phyloP scores from a whole-genome alignment of 164 flowering plant species.

The Sextonia rubra region DNA sequence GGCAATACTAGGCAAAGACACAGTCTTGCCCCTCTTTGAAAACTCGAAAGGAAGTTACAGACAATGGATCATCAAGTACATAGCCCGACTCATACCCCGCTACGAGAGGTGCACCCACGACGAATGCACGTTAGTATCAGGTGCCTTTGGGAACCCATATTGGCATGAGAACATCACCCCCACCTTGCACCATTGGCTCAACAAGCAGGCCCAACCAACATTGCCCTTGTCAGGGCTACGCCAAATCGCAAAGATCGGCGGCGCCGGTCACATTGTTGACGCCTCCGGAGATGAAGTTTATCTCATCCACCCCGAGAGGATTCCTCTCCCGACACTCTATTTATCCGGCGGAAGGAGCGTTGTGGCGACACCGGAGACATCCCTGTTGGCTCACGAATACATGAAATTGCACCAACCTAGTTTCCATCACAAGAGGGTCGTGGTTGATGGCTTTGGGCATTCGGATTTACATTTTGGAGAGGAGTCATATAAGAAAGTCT shows the following conservation, averaged over 20 bases:
- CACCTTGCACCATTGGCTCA: slow-evolving; percentile 33
- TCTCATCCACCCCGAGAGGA: slow-evolving; percentile 52
- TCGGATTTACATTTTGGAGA: slow-evolving; percentile 58
- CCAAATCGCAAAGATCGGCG: slow-evolving; percentile 52
- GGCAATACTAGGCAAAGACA: slow-evolving; percentile 39
- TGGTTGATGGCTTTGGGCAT: slow-evolving; percentile 56
- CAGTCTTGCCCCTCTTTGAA: slow-evolving; percentile 23
- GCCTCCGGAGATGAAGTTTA: slow-evolving; percentile 33
- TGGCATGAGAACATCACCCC: slow-evolving; percentile 54
- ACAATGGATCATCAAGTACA: slow-evolving; percentile 33
- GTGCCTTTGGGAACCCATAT: slow-evolving; percentile 48
- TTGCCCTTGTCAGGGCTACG: slow-evolving; percentile 54
- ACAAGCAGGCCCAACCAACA: slow-evolving; percentile 28
- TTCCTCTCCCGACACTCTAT: slow-evolving; percentile 46
- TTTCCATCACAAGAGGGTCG: slow-evolving; percentile 43
- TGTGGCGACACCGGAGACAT: slow-evolving; percentile 49
- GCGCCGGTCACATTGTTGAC: slow-evolving; percentile 44
- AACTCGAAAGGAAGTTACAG: slow-evolving; percentile 22
- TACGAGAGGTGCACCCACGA: slow-evolving; percentile 48
- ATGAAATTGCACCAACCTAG: slow-evolving; percentile 64
- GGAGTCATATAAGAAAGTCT: slow-evolving; percentile 37
- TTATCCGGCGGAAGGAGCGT: slow-evolving; percentile 46
- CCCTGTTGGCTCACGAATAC: slow-evolving; percentile 53
- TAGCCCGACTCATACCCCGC: slow-evolving; percentile 47
- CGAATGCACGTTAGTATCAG: slow-evolving; percentile 58